These are phyloP conservation scores for Candida peoriensis DNA, from an alignment of 805 yeast species.

Conservation along the genomic window DNA sequence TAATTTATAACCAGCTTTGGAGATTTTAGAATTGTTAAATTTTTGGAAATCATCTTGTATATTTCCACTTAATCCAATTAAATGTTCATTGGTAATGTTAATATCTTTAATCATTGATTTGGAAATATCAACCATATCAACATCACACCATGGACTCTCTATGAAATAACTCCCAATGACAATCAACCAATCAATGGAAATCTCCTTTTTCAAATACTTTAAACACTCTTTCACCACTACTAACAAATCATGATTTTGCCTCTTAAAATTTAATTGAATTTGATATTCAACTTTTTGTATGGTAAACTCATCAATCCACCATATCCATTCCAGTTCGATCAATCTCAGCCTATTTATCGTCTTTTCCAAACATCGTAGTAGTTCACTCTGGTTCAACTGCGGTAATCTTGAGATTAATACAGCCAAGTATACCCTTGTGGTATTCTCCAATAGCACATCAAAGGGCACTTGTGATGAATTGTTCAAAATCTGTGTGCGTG, in stretches of 20 bases:
- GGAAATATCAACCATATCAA: no score
- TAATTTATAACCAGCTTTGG: constrained; percentile 19
- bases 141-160: constrained; percentile 20
- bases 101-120: constrained; percentile 1
- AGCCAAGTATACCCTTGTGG: neutral
- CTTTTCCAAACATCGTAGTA: neutral
- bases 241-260: constrained; percentile 1
- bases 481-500: neutral
- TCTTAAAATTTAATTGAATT: constrained; percentile 11
- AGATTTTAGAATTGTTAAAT: constrained; percentile 9
- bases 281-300: constrained; percentile 6
- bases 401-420: neutral
- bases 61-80: neutral
- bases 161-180: constrained; percentile 6
- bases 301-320: constrained; percentile 18
- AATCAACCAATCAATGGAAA: neutral
- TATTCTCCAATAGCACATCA: neutral
- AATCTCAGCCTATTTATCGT: constrained; percentile 1
- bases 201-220: no score
- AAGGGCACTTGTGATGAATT: neutral
- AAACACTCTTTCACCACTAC: constrained; percentile 4
- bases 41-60: constrained; percentile 11
- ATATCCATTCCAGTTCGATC: constrained; percentile 13
- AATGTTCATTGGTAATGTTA: neutral
- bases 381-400: neutral